Evolutionary conservation across 257 asterid genomes (phyloP).

Genomic region (Haberlea rhodopensis): DNA sequence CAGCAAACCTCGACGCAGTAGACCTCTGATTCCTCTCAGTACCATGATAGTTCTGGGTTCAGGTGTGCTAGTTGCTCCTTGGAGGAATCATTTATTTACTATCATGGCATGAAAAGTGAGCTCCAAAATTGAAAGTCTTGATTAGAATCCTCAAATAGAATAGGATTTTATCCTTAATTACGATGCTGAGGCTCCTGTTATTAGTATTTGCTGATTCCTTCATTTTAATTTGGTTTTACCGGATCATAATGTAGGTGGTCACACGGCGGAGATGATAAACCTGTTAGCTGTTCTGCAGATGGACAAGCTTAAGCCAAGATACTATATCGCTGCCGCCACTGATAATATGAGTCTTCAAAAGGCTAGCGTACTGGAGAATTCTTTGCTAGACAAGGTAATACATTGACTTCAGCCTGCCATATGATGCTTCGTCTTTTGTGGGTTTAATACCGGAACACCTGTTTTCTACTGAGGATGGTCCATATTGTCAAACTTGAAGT

Average conservation of each 20-base stretch:
- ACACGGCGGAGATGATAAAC: conserved; percentile 93
- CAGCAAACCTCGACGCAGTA: conserved; percentile 33
- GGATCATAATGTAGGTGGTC: conserved; percentile 63
- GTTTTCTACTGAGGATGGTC: conserved; percentile 7
- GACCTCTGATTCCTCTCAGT: conserved; percentile 41
- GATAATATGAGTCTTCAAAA: conserved; percentile 94
- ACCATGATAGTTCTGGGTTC: conserved; percentile 78
- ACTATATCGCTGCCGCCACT: conserved; percentile 87
- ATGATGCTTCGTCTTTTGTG: not conserved
- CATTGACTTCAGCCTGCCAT: not conserved
- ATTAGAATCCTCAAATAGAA: not conserved
- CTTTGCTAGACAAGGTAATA: conserved; percentile 57
- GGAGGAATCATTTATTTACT: not conserved
- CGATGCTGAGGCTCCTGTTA: conserved; percentile 4
- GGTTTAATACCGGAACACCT: not conserved
- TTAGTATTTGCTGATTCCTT: not conserved
- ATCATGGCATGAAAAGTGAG: not conserved
- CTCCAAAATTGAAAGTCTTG: conserved; percentile 3
- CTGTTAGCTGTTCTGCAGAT: conserved; percentile 62
- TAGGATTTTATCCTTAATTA: not conserved
- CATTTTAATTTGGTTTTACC: not conserved
- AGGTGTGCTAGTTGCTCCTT: conserved; percentile 36
- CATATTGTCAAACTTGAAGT: not conserved
- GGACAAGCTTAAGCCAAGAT: conserved; percentile 62
- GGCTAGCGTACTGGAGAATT: conserved; percentile 68